These are phyloP conservation scores for Saturnispora diversa DNA, from an alignment of 805 yeast genomes.

Conservation along the genomic window DNA sequence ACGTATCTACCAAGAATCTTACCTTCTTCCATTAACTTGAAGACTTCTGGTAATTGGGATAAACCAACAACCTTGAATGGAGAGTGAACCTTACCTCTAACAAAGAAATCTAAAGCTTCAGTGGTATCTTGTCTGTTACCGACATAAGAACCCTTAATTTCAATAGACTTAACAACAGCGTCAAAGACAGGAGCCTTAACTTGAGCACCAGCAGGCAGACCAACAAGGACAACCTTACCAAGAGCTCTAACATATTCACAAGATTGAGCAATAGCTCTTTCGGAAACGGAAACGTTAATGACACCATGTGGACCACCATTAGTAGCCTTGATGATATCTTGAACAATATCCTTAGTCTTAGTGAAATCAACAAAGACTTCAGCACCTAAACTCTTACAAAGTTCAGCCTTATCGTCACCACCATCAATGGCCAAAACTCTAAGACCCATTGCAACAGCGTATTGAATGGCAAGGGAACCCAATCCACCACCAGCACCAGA, in stretches of 20 bases:
- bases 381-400: constrained; percentile 52
- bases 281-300: constrained; percentile 55
- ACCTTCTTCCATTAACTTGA: constrained; percentile 73
- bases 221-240: constrained; percentile 58
- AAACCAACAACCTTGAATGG: constrained; percentile 69
- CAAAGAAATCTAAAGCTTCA: constrained; percentile 65
- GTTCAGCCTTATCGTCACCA: constrained; percentile 55
- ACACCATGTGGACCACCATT: constrained; percentile 58
- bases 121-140: constrained; percentile 85
- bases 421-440: constrained; percentile 68
- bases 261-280: constrained; percentile 43
- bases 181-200: constrained; percentile 62
- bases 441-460: constrained; percentile 68
- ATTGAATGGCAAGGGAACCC: constrained; percentile 69
- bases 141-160: constrained; percentile 75
- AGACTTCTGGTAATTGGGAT: constrained; percentile 60
- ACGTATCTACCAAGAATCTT: constrained; percentile 85
- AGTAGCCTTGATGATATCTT: constrained; percentile 35
- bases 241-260: constrained; percentile 49
- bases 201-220: constrained; percentile 74
- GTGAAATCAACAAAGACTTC: constrained; percentile 54
- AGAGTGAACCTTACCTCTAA: constrained; percentile 56
- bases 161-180: constrained; percentile 64
- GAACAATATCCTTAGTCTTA: constrained; percentile 35
- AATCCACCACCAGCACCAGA: constrained; percentile 82